phyloP scores from a whole-genome alignment of 2,329 filamentous ascomycete genomes.

The Helicocarpus griseus region DNA sequence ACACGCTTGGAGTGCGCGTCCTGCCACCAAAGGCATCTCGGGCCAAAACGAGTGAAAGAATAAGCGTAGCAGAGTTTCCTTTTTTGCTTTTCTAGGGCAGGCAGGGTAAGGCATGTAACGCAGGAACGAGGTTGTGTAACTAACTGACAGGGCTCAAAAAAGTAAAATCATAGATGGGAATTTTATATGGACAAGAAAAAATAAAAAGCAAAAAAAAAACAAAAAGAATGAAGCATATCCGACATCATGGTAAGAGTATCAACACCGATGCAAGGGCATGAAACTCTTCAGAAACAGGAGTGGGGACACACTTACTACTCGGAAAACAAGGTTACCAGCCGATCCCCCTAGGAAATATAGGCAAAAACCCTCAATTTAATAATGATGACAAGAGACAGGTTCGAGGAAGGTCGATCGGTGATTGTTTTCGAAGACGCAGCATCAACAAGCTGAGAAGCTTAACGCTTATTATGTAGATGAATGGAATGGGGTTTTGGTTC shows the following conservation, averaged over 20 bases:
- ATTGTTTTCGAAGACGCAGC: background rate
- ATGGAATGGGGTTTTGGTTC: background rate
- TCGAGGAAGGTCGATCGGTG: background rate
- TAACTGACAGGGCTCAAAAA: background rate
- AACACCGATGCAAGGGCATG: background rate
- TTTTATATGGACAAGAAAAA: background rate
- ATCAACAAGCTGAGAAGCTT: background rate
- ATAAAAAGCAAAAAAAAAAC: background rate
- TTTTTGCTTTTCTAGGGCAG: background rate
- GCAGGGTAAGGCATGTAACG: background rate
- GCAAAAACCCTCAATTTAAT: background rate
- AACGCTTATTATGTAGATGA: background rate
- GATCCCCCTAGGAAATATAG: background rate
- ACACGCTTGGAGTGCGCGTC: no score
- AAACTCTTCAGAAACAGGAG: background rate
- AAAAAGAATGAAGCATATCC: background rate
- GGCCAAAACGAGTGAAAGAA: background rate
- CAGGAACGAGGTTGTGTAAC: background rate
- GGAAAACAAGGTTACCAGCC: background rate
- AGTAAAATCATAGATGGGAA: background rate
- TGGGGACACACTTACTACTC: background rate
- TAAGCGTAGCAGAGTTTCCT: background rate
- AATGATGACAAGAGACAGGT: background rate
- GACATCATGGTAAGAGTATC: conserved; percentile 1
- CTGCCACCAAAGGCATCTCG: no score